Evolutionary conservation across 805 yeast genomes (phyloP).

Genomic region (Zygosaccharomyces pseudorouxii): DNA sequence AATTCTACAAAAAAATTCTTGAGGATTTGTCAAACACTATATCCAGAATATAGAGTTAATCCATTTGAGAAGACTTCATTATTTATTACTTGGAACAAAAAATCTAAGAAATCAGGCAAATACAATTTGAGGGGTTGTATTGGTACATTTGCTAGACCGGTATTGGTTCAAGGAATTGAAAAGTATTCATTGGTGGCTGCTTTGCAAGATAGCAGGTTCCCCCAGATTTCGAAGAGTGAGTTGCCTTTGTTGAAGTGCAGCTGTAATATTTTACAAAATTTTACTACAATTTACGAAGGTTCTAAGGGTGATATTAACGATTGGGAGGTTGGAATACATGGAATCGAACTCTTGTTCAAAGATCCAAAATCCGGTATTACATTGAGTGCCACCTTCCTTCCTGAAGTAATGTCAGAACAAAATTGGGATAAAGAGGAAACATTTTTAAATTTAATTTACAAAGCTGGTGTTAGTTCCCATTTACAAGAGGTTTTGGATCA

Average conservation of each 20-base stretch:
- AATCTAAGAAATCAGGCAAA: conserved; percentile 8
- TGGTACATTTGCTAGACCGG: conserved; percentile 69
- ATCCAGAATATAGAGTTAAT: conserved; percentile 12
- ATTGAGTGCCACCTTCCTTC: conserved; percentile 77
- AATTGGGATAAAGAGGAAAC: conserved; percentile 56
- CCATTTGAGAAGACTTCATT: conserved; percentile 46
- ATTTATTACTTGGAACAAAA: conserved; percentile 83
- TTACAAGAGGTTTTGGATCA: conserved; percentile 36
- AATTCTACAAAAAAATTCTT: conserved; percentile 10
- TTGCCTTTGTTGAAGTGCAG: conserved; percentile 42
- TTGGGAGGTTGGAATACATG: conserved; percentile 83
- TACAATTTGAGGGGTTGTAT: conserved; percentile 76
- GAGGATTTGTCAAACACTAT: conserved; percentile 17
- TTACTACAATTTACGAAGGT: conserved; percentile 26
- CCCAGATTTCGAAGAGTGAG: conserved; percentile 56
- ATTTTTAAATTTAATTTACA: conserved; percentile 59
- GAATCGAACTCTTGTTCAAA: conserved; percentile 58
- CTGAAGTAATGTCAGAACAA: conserved; percentile 86
- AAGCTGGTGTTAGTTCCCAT: conserved; percentile 51
- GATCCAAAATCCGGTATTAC: conserved; percentile 34
- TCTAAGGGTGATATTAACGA: conserved; percentile 56
- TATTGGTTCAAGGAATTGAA: conserved; percentile 53
- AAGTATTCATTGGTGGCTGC: conserved; percentile 68
- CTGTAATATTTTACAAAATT: conserved; percentile 39
- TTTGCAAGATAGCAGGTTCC: conserved; percentile 71